Base-by-base conservation (phyloP, 176 grass and related monocot species). In the Pontederia paniculata region DNA sequence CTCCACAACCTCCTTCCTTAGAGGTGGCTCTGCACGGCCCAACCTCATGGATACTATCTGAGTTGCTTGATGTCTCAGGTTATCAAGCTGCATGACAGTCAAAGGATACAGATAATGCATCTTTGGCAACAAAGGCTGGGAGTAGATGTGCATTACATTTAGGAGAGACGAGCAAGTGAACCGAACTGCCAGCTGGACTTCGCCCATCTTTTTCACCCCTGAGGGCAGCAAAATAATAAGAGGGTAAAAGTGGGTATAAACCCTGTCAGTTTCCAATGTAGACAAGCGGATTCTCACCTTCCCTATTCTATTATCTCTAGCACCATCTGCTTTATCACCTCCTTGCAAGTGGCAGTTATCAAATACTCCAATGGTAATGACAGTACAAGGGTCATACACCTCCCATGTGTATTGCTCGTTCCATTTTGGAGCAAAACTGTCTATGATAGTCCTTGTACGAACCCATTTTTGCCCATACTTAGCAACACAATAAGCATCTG, bases 401-500 rank as follows among this genome's bases (percentile, higher is more conserved):
- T 86, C 83, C 83, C 83, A 86, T 1, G 83, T 86, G 55, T 86
- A 86, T 52, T 86, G 83, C 16, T 86, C 83, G 67, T 86, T 86
- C 83, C 83, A 86, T 56, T 77, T 86, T 25, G 83, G 83, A 62
- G 41, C 75, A 52, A 80, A 77, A 66, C 77, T 81, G 15, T 86
- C 77, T 4, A 81, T 86, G 42, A 86, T 81, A 56, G 83, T 86
- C 77, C 83, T 81, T 67, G 83, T 81, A 11, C 83, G 60, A 9
- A 86, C 74, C 83, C 83, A 86, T 74, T 86, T 86, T 54, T 86
- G 83, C 10, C 83, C 83, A 58, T 86, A 86, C 57, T 86, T 86
- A 61, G 83, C 83, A 12, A 86, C 83, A 50, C 83, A 86, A 28
- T 86, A 86, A 45, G 78, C 70, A 70, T 86, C 83, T 61, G 78